phyloP scores from a whole-genome alignment of 2,329 filamentous ascomycete species.

The Xenoacremonium recifei region DNA sequence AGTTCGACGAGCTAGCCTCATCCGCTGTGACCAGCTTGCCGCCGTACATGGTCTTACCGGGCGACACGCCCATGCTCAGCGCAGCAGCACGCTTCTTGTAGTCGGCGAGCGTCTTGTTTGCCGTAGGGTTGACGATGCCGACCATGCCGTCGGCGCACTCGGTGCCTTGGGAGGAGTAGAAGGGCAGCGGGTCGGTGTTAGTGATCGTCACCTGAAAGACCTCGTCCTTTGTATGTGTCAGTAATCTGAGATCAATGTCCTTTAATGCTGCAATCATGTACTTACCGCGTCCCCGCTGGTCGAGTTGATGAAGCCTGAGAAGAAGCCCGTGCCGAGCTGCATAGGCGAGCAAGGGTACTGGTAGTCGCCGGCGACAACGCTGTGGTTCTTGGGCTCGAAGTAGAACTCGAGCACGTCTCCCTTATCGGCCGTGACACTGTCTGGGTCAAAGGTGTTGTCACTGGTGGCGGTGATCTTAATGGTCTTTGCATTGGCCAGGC shows the following conservation, averaged over 20 bases:
- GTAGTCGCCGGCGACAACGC: slow-evolving; percentile 36
- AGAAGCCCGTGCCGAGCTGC: slow-evolving; percentile 34
- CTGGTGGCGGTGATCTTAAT: slow-evolving; percentile 34
- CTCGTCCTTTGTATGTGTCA: slow-evolving; percentile 25
- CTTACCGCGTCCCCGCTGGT: slow-evolving; percentile 29
- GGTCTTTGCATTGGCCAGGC: slow-evolving; percentile 28
- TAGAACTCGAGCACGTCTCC: slow-evolving; percentile 37
- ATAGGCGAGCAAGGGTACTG: slow-evolving; percentile 33
- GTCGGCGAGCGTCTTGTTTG: slow-evolving; percentile 27
- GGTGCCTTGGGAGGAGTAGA: slow-evolving; percentile 39
- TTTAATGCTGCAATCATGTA: slow-evolving; percentile 3
- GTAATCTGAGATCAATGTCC: neutral
- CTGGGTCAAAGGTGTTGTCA: slow-evolving; percentile 33
- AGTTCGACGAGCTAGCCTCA: slow-evolving; percentile 12
- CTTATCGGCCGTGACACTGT: slow-evolving; percentile 28
- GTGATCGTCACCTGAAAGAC: slow-evolving; percentile 35
- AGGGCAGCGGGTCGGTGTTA: slow-evolving; percentile 32
- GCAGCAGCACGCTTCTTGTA: slow-evolving; percentile 30
- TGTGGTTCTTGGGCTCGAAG: slow-evolving; percentile 37
- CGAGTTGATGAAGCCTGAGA: slow-evolving; percentile 34
- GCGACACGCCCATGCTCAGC: slow-evolving; percentile 26
- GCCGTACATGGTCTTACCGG: slow-evolving; percentile 25
- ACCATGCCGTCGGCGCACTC: slow-evolving; percentile 39
- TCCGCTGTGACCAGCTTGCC: slow-evolving; percentile 26
- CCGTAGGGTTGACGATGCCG: slow-evolving; percentile 36